phyloP scores from a whole-genome alignment of 495 filamentous ascomycete species.

The Margaritispora aquatica region DNA sequence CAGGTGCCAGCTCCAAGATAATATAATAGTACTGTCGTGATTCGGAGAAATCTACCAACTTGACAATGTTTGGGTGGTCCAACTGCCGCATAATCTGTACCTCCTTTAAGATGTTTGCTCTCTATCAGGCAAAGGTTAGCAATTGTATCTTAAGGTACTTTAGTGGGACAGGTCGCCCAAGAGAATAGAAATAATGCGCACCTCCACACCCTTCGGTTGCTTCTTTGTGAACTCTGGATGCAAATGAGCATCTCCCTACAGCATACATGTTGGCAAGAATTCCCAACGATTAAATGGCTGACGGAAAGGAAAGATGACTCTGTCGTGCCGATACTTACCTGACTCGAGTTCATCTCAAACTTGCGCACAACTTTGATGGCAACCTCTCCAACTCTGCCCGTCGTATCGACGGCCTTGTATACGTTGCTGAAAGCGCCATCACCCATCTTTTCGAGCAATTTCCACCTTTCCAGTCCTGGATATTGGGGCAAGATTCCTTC shows the following conservation, averaged over 20 bases:
- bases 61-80: conserved; percentile 92
- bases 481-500: conserved; percentile 85
- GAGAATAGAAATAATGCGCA: conserved; percentile 48
- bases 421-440: conserved; percentile 99
- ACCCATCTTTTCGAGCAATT: conserved; percentile 94
- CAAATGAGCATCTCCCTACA: conserved; percentile 76
- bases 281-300: conserved; percentile 14
- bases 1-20: conserved; percentile 88
- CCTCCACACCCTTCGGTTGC: conserved; percentile 90
- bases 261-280: conserved; percentile 21
- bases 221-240: conserved; percentile 92
- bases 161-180: conserved; percentile 7
- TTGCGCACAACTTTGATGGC: conserved; percentile 99
- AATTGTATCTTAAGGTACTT: conserved; percentile 5
- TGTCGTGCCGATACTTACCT: conserved; percentile 61
- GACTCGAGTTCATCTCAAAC: conserved; percentile 95
- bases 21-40: conserved; percentile 96
- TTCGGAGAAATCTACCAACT: conserved; percentile 88
- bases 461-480: conserved; percentile 87
- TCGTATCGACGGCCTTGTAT: conserved; percentile 74
- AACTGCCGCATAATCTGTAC: conserved; percentile 97
- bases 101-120: conserved; percentile 96
- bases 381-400: conserved; percentile 66
- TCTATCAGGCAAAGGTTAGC: conserved; percentile 42
- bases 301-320: conserved; percentile 15